These are phyloP conservation scores for Lactarius hatsudake DNA, from an alignment of 768 basidiomycete genomes.

Conservation along the genomic window DNA sequence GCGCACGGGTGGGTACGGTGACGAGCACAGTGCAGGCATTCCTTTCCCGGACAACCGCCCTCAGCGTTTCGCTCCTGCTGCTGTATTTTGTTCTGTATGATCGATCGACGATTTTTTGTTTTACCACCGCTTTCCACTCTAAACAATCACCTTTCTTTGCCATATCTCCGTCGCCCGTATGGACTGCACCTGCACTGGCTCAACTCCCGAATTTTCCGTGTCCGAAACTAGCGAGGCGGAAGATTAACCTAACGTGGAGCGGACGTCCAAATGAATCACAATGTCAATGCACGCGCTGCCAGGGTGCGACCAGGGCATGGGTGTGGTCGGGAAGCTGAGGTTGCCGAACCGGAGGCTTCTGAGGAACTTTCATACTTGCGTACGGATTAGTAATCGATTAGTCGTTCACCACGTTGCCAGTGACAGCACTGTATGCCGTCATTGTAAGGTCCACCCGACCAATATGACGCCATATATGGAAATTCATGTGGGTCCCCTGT, in stretches of 20 bases:
- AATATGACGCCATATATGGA: not conserved
- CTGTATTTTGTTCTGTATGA: slow-evolving; percentile 15
- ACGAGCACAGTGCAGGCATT: not conserved
- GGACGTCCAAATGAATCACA: not conserved
- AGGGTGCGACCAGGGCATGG: not conserved
- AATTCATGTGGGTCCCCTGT: not conserved
- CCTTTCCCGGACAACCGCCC: not conserved
- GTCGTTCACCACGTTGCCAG: slow-evolving; percentile 1
- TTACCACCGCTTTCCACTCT: not conserved
- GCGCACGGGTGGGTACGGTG: slow-evolving; percentile 56
- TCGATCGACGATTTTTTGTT: slow-evolving; percentile 1
- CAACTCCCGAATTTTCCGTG: not conserved
- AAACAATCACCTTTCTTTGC: not conserved
- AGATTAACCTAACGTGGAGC: not conserved
- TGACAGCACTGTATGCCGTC: not conserved
- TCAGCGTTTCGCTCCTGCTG: slow-evolving; percentile 1
- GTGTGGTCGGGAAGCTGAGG: not conserved
- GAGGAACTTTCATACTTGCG: slow-evolving; percentile 17
- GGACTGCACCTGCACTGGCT: slow-evolving; percentile 8
- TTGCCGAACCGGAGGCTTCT: slow-evolving; percentile 23
- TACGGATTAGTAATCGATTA: not conserved
- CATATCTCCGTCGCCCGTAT: not conserved
- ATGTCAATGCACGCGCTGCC: not conserved
- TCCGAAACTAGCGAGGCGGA: slow-evolving; percentile 2
- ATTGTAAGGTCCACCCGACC: not conserved